Conservation (phyloP, 305 asterid species). For the Salvia sclarea region DNA sequence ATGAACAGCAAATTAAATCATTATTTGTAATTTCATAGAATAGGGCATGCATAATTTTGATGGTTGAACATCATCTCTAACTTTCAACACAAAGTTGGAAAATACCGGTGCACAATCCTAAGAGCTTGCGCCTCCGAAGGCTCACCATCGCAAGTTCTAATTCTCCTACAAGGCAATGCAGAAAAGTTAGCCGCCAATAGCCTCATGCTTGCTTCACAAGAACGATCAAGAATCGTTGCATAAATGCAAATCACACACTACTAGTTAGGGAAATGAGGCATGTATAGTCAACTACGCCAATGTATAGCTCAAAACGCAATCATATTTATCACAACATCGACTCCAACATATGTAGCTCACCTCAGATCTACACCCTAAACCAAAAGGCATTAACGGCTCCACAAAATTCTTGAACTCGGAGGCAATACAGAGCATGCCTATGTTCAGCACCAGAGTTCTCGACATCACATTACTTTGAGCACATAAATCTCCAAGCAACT, state of each 20-base stretch:
- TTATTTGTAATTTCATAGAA: background rate
- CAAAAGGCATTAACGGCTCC: background rate
- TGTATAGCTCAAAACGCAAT: background rate
- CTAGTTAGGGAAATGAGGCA: background rate
- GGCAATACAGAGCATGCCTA: conserved; percentile 20
- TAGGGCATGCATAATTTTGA: conserved; percentile 2
- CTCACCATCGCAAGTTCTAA: conserved; percentile 65
- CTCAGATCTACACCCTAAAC: background rate
- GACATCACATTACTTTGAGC: background rate
- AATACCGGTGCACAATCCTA: conserved; percentile 71
- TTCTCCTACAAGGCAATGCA: conserved; percentile 38
- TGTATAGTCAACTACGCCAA: background rate
- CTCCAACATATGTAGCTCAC: conserved; percentile 8
- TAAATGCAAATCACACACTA: background rate
- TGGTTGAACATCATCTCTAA: background rate
- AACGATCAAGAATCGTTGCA: background rate
- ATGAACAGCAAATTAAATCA: background rate
- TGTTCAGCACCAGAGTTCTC: conserved; percentile 12
- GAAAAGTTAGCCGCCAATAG: conserved; percentile 15
- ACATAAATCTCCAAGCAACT: background rate
- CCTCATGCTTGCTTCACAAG: conserved; percentile 5
- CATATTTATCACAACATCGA: background rate
- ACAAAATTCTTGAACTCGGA: conserved; percentile 11
- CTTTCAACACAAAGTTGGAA: background rate
- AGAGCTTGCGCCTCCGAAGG: conserved; percentile 86